Conservation (phyloP, 2,329 filamentous ascomycete genomes). For the Pseudogymnoascus sp. region DNA sequence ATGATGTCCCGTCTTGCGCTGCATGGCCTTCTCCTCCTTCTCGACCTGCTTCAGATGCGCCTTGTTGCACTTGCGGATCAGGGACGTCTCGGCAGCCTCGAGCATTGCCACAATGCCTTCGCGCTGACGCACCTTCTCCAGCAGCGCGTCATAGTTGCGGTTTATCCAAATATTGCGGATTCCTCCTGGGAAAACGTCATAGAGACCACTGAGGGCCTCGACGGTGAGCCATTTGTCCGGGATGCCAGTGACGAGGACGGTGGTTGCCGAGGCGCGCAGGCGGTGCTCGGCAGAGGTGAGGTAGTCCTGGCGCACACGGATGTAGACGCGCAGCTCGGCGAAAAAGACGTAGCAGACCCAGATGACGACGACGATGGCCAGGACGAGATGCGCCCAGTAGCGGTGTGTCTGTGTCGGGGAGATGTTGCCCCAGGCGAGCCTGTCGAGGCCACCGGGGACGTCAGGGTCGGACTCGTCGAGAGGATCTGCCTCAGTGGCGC, state of each 20-base stretch:
- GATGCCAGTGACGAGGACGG: constrained; percentile 85
- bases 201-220: constrained; percentile 72
- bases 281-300: constrained; percentile 92
- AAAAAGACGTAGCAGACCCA: constrained; percentile 88
- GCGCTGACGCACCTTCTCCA: constrained; percentile 73
- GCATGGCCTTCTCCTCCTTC: constrained; percentile 11
- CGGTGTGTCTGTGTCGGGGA: constrained; percentile 52
- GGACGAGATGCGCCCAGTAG: constrained; percentile 75
- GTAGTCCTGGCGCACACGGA: constrained; percentile 89
- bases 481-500: constrained; percentile 26
- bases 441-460: constrained; percentile 55
- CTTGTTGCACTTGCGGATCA: constrained; percentile 73
- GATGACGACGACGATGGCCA: constrained; percentile 68
- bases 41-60: constrained; percentile 57
- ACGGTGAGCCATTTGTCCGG: constrained; percentile 83
- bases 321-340: constrained; percentile 74
- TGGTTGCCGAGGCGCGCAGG: constrained; percentile 86
- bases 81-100: constrained; percentile 73
- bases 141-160: constrained; percentile 71
- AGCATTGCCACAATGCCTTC: constrained; percentile 62
- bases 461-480: constrained; percentile 32
- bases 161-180: constrained; percentile 97
- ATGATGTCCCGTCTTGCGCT: background rate
- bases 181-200: constrained; percentile 92
- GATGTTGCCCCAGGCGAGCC: constrained; percentile 84